These are phyloP conservation scores for Podaxis sp. DNA, from an alignment of 768 basidiomycete species.

Conservation along the genomic window DNA sequence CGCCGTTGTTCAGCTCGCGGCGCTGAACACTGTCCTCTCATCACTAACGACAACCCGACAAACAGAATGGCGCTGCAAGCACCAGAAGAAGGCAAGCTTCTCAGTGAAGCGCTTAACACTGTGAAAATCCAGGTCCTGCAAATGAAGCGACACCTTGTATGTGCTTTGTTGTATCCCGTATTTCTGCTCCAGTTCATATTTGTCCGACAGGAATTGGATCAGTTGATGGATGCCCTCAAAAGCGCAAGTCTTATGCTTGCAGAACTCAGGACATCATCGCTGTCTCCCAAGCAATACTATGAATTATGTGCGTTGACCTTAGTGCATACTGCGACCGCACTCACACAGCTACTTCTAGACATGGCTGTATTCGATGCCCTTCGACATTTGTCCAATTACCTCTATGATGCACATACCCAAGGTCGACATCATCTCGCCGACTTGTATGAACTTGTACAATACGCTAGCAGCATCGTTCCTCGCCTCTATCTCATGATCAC, in stretches of 20 bases:
- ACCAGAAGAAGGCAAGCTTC: constrained; percentile 77
- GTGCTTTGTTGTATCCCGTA: constrained; percentile 24
- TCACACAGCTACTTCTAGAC: constrained; percentile 46
- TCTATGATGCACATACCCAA: constrained; percentile 92
- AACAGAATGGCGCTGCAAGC: constrained; percentile 41
- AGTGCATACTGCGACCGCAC: not conserved
- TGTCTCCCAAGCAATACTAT: constrained; percentile 97
- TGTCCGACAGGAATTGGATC: constrained; percentile 75
- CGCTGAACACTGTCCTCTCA: constrained; percentile 13
- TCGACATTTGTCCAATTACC: constrained; percentile 91
- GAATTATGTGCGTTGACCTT: constrained; percentile 76
- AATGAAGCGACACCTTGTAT: constrained; percentile 90
- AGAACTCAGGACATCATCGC: constrained; percentile 88
- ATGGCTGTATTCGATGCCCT: constrained; percentile 99
- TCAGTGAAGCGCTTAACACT: constrained; percentile 80
- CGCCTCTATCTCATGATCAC: constrained; percentile 98
- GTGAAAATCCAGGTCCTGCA: constrained; percentile 92
- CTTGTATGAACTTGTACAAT: constrained; percentile 99
- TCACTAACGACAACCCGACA: constrained; percentile 20
- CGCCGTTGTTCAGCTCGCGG: constrained; percentile 8
- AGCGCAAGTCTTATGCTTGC: constrained; percentile 97
- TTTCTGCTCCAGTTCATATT: constrained; percentile 11
- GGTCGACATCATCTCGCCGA: constrained; percentile 95
- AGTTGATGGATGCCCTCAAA: constrained; percentile 98
- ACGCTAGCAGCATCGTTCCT: constrained; percentile 94